A percentile compares a stretch with the other conserved stretches of the same genome.
These are phyloP conservation scores for Lolium rigidum DNA, from an alignment of 176 grass and related monocot genomes.

Conservation along the genomic window DNA sequence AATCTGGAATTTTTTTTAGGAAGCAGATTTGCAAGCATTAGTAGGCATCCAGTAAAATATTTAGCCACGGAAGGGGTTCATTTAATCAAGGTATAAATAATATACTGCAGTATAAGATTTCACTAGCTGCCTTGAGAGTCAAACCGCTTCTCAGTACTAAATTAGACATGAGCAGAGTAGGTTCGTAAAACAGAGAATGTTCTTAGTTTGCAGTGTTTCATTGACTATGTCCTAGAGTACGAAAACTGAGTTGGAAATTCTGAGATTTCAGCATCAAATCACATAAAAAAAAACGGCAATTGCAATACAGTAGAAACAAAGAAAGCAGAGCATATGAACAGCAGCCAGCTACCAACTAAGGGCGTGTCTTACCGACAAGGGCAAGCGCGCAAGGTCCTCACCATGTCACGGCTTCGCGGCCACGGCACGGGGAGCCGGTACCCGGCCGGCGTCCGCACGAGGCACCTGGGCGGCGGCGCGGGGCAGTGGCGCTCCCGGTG, in stretches of 20 bases:
- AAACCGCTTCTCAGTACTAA: neutral
- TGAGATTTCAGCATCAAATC: neutral
- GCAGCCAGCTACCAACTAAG: slow-evolving; percentile 1
- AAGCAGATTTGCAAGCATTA: slow-evolving; percentile 29
- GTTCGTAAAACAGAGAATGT: neutral
- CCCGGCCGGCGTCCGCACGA: slow-evolving; percentile 64
- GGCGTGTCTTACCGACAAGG: slow-evolving; percentile 45
- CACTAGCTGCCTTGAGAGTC: neutral
- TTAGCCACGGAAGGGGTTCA: neutral
- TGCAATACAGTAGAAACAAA: no score
- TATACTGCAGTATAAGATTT: no score
- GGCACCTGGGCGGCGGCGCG: slow-evolving; percentile 51
- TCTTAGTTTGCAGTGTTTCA: neutral
- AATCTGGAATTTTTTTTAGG: slow-evolving; percentile 63
- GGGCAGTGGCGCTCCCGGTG: slow-evolving; percentile 95
- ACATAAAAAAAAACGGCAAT: neutral
- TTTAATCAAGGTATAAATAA: neutral
- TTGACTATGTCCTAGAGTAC: neutral
- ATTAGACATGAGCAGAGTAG: neutral
- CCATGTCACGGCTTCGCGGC: slow-evolving; percentile 95
- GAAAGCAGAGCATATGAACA: neutral
- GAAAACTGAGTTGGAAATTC: neutral
- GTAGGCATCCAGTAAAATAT: neutral
- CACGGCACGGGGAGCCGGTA: slow-evolving; percentile 74
- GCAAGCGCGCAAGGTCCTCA: slow-evolving; percentile 64